Evolutionary conservation across 2,329 filamentous ascomycete species (phyloP), one percentile per base, ranked within the genome.

Genomic region (Alternaria infectoria): DNA sequence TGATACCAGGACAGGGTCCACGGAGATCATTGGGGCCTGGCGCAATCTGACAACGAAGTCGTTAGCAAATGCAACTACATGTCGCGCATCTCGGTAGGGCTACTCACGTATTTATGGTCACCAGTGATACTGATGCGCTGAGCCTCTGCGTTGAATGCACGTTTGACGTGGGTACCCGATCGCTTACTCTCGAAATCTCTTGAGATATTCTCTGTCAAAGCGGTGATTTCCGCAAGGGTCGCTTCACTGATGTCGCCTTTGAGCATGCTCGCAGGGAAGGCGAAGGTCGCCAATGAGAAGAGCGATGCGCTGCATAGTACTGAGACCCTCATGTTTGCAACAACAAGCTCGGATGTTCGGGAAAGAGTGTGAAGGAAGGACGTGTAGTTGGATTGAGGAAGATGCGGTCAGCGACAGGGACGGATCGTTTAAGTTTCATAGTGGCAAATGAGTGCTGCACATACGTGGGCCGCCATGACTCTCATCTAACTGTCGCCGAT

Each of bases 261-360:
- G 57, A 68, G 55, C 45, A 68, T 54, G 55, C 49, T 66, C 30
- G 63, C 55, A 49, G 66, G 66, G 23, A 68, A 68, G 47, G 64
- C 64, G 17, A 61, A 64, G 17, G 60, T 52, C 23, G 61, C 51
- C 58, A 63, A 56, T 26, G 66, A 49, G 36, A 68, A 64, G 12
- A 68, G 55, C 23, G 57, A 49, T 51, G 64, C 58, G 49, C 61
- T 64, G 43, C 57, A 64, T 51, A 68, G 49, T 15, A 68, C 23
- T 26, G 57, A 64, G 10, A 52, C 21, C 47, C 57, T 68, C 66
- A 66, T 68, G 45, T 19, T 62, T 59, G 46, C 23, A 43, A 62
- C 19, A 26, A 54, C 26, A 28, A 51, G 23, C 17, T 46, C 40
- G 43, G 26, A 45, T 45, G 25, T 52, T 36, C 32, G 32, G 32